phyloP scores from a whole-genome alignment of 2,329 filamentous ascomycete species.

The Graphilbum ipis-grandicollis region DNA sequence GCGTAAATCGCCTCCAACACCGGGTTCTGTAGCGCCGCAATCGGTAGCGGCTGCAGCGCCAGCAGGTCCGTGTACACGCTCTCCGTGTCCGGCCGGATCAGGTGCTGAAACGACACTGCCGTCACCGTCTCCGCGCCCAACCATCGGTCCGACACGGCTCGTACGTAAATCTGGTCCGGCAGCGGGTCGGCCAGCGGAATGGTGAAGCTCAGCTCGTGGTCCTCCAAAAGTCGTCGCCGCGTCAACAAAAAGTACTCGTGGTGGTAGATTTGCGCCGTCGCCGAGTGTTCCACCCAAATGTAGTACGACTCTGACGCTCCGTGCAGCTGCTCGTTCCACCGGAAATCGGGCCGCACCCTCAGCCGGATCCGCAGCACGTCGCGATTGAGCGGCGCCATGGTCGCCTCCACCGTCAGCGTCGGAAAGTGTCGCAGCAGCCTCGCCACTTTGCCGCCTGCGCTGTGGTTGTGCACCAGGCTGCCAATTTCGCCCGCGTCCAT shows the following conservation, averaged over 20 bases:
- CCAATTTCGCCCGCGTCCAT: conserved; percentile 91
- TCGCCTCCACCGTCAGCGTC: conserved; percentile 74
- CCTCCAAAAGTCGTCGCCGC: conserved; percentile 75
- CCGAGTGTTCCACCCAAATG: conserved; percentile 97
- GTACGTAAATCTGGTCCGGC: conserved; percentile 89
- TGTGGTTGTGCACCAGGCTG: conserved; percentile 74
- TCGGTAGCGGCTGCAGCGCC: conserved; percentile 75
- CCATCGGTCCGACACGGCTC: conserved; percentile 90
- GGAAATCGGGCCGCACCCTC: conserved; percentile 73
- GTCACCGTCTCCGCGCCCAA: conserved; percentile 90
- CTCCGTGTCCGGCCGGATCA: conserved; percentile 93
- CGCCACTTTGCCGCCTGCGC: conserved; percentile 66
- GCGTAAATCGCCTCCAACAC: conserved; percentile 76
- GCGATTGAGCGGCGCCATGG: conserved; percentile 88
- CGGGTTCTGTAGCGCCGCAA: conserved; percentile 75
- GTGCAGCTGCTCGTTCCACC: conserved; percentile 86
- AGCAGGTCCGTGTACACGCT: conserved; percentile 92
- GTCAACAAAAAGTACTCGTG: conserved; percentile 93
- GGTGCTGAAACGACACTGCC: conserved; percentile 90
- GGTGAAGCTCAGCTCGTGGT: conserved; percentile 96
- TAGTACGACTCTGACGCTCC: conserved; percentile 94
- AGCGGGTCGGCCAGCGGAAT: conserved; percentile 88
- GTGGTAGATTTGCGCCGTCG: conserved; percentile 94
- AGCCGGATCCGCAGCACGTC: conserved; percentile 88
- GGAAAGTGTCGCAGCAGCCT: conserved; percentile 83